phyloP scores from a whole-genome alignment of 192 early-diverging fungal genomes.

The Spizellomyces sp. region DNA sequence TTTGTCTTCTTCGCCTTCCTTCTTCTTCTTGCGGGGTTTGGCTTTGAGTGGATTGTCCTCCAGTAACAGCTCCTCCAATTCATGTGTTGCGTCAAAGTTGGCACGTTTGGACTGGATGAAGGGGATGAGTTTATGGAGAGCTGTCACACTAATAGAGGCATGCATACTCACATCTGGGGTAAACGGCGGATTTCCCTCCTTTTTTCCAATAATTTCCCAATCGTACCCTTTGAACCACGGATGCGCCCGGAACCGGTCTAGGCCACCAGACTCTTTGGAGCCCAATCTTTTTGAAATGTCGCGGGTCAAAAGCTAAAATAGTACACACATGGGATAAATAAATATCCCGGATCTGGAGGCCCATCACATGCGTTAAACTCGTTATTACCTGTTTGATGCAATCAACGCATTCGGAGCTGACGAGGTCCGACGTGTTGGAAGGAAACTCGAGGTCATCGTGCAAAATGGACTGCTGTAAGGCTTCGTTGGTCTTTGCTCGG shows the following conservation, averaged over 20 bases:
- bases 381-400: constrained; percentile 7
- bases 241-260: constrained; percentile 68
- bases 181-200: constrained; percentile 77
- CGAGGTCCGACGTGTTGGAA: constrained; percentile 41
- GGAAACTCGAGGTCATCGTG: constrained; percentile 70
- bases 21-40: constrained; percentile 65
- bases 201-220: constrained; percentile 76
- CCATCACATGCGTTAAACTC: not conserved
- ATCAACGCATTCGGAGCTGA: constrained; percentile 24
- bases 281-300: constrained; percentile 80
- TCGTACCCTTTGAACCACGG: constrained; percentile 78
- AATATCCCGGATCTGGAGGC: not conserved
- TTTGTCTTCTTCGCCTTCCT: constrained; percentile 37
- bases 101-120: constrained; percentile 71
- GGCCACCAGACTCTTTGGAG: constrained; percentile 67
- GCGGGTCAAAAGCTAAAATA: constrained; percentile 66
- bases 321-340: constrained; percentile 6
- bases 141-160: not conserved
- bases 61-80: constrained; percentile 94
- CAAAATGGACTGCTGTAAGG: constrained; percentile 71
- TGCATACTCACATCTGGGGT: constrained; percentile 73
- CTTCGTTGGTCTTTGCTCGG: constrained; percentile 73
- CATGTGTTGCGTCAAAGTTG: constrained; percentile 96
- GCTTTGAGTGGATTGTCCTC: constrained; percentile 93
- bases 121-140: not conserved